Percentiles rank a stretch among this genome's conserved stretches.
These are phyloP conservation scores for Eucalyptus virginea DNA, from an alignment of 345 rosid species.

Conservation along the genomic window DNA sequence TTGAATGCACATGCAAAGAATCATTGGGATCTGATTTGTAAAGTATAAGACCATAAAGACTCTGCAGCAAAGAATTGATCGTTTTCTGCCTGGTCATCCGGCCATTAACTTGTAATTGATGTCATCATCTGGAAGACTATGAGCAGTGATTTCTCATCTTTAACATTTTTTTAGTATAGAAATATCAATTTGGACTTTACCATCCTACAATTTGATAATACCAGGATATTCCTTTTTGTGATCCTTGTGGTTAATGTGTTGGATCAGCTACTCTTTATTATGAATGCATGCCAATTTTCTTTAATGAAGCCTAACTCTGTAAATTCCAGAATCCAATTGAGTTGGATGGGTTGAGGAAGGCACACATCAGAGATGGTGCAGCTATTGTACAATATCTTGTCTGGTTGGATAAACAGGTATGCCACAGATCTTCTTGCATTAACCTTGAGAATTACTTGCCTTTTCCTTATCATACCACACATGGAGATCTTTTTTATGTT, in stretches of 20 bases:
- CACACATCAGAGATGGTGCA: conserved; percentile 96
- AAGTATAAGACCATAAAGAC: not conserved
- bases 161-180: not conserved
- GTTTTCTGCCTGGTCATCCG: not conserved
- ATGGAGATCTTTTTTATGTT: not conserved
- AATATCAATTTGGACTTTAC: not conserved
- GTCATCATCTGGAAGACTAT: not conserved
- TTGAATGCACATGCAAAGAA: not conserved
- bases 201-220: not conserved
- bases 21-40: not conserved
- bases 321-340: conserved; percentile 67
- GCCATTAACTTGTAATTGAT: not conserved
- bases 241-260: not conserved
- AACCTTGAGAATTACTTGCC: not conserved
- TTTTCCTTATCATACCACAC: not conserved
- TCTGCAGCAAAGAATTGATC: not conserved
- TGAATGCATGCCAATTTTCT: not conserved
- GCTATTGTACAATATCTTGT: conserved; percentile 92
- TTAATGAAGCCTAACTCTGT: not conserved
- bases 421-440: not conserved
- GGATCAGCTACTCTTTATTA: not conserved
- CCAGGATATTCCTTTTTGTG: not conserved
- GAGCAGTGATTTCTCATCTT: not conserved
- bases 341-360: conserved; percentile 74
- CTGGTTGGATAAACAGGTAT: conserved; percentile 89